Conservation (phyloP, 768 basidiomycete genomes). For the Suillus weaverae region DNA sequence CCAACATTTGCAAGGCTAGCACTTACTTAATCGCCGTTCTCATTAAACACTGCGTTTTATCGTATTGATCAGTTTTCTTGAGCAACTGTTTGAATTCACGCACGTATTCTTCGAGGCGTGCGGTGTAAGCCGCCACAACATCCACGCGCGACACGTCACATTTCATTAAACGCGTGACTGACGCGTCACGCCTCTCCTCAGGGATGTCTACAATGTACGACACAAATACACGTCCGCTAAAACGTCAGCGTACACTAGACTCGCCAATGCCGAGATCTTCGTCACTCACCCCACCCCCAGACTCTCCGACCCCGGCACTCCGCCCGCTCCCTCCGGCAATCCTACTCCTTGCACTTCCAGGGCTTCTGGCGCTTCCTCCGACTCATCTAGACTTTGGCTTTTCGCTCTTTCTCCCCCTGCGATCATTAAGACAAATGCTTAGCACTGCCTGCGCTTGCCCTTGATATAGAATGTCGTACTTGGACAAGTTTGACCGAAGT, state of each 20-base stretch:
- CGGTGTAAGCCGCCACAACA: neutral
- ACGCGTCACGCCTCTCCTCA: constrained; percentile 5
- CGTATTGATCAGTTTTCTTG: neutral
- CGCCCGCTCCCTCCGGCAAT: constrained; percentile 41
- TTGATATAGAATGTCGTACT: constrained; percentile 65
- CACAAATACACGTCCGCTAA: constrained; percentile 34
- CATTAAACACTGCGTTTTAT: neutral
- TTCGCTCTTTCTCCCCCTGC: constrained; percentile 56
- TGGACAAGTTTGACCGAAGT: constrained; percentile 72
- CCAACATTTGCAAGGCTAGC: neutral
- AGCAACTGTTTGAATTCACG: neutral
- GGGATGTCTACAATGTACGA: constrained; percentile 22
- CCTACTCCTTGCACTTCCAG: constrained; percentile 63
- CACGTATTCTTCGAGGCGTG: too few species aligned
- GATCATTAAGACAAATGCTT: constrained; percentile 60
- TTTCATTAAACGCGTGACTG: constrained; percentile 30
- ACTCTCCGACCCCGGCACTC: constrained; percentile 11
- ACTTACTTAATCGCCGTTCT: neutral
- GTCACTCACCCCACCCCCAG: neutral
- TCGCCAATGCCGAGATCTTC: neutral
- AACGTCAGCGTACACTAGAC: constrained; percentile 31
- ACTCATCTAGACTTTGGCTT: constrained; percentile 53
- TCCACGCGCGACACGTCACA: constrained; percentile 30
- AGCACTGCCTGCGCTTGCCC: constrained; percentile 46
- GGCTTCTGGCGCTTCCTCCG: constrained; percentile 63